Conservation (phyloP, 2,329 filamentous ascomycete species). For the Cordyceps pruinosa region DNA sequence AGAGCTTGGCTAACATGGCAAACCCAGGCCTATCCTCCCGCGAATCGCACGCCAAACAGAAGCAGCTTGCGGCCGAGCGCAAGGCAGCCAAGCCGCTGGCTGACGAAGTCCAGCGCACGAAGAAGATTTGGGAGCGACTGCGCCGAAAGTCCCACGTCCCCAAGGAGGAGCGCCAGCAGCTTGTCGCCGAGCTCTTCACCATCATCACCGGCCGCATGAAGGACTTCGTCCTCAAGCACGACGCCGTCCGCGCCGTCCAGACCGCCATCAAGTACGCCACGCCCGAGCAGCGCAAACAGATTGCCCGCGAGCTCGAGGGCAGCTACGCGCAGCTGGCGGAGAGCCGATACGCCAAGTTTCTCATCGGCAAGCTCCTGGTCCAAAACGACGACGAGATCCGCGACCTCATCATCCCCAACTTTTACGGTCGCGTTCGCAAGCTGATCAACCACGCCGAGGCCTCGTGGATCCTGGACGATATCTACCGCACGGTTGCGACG, state of each 20-base stretch:
- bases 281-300: slow-evolving; percentile 73
- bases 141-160: slow-evolving; percentile 90
- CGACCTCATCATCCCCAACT: slow-evolving; percentile 85
- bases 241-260: slow-evolving; percentile 92
- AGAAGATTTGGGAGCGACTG: slow-evolving; percentile 95
- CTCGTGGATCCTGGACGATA: slow-evolving; percentile 95
- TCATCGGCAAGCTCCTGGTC: slow-evolving; percentile 93
- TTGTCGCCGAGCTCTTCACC: slow-evolving; percentile 82
- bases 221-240: slow-evolving; percentile 97
- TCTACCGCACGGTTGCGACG: slow-evolving; percentile 84
- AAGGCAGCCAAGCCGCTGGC: slow-evolving; percentile 90
- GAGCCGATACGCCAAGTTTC: slow-evolving; percentile 94
- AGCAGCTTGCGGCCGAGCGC: slow-evolving; percentile 77
- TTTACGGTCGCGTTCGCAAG: slow-evolving; percentile 87
- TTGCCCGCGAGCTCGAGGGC: slow-evolving; percentile 79
- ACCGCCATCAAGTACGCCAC: slow-evolving; percentile 95
- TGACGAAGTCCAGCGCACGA: slow-evolving; percentile 78
- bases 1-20: slow-evolving; percentile 11
- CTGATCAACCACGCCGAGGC: slow-evolving; percentile 95
- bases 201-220: slow-evolving; percentile 88
- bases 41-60: slow-evolving; percentile 91
- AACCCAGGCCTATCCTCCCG: slow-evolving; percentile 56
- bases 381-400: slow-evolving; percentile 82
- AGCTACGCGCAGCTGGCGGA: slow-evolving; percentile 80
- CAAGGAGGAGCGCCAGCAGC: slow-evolving; percentile 75